A percentile compares a stretch with the other conserved stretches of the same genome.
These are phyloP conservation scores for Fusarium metavorans DNA, from an alignment of 2,329 filamentous ascomycete species.

Conservation along the genomic window DNA sequence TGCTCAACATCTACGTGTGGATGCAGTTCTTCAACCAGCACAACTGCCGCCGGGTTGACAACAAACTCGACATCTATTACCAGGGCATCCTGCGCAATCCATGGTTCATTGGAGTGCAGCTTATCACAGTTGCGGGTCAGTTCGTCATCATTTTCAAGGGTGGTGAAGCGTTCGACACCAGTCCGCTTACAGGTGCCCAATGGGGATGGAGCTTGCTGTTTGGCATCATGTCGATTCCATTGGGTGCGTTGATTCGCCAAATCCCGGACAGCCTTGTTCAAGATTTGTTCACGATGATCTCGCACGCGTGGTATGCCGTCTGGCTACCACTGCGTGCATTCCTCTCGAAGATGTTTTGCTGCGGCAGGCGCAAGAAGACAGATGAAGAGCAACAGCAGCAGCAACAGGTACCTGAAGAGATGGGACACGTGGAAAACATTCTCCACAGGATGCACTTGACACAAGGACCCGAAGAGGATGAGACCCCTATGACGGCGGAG, in stretches of 20 bases:
- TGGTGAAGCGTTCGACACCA: constrained; percentile 74
- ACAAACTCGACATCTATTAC: constrained; percentile 82
- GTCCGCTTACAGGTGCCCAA: constrained; percentile 70
- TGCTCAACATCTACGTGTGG: constrained; percentile 90
- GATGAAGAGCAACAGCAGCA: constrained; percentile 33
- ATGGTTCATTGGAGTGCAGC: constrained; percentile 79
- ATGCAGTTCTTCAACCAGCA: constrained; percentile 92
- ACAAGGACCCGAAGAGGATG: constrained; percentile 22
- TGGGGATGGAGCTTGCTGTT: constrained; percentile 79
- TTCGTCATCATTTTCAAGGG: constrained; percentile 79
- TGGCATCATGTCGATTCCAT: constrained; percentile 74
- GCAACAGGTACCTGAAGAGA: constrained; percentile 35
- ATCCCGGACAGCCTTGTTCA: constrained; percentile 53
- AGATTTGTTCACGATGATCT: constrained; percentile 37
- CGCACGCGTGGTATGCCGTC: constrained; percentile 7
- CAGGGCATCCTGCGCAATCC: constrained; percentile 80
- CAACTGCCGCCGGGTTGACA: constrained; percentile 83
- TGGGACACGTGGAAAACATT: constrained; percentile 42
- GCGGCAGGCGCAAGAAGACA: constrained; percentile 40
- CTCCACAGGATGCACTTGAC: constrained; percentile 39
- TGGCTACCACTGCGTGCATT: constrained; percentile 28
- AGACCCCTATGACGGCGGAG: constrained; percentile 39
- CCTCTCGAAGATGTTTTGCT: constrained; percentile 28
- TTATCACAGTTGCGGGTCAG: constrained; percentile 76
- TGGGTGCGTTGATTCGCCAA: constrained; percentile 61